phyloP scores from a whole-genome alignment of 2,329 filamentous ascomycete species.

The Penicillium nordicum region DNA sequence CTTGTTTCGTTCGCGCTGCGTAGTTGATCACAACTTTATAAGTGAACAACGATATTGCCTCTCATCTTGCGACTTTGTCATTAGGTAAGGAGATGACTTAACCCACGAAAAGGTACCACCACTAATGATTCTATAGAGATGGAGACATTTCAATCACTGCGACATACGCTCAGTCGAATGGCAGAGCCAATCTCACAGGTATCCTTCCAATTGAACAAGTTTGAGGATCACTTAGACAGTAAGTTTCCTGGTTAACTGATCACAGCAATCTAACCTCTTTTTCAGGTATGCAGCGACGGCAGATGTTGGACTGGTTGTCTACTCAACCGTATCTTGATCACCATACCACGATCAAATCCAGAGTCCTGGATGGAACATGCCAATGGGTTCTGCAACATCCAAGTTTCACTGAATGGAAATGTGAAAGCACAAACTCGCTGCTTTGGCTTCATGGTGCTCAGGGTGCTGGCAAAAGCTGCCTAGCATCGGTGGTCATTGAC shows the following conservation, averaged over 20 bases:
- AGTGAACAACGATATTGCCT: not conserved
- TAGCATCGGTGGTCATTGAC: not conserved
- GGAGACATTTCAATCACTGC: not conserved
- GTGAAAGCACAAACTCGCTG: not conserved
- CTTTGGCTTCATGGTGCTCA: not conserved
- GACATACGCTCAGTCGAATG: not conserved
- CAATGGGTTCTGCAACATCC: not conserved
- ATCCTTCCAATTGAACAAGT: not conserved
- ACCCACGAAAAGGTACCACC: not conserved
- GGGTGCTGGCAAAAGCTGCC: not conserved
- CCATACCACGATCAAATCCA: not conserved
- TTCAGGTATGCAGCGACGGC: not conserved
- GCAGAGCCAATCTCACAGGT: not conserved
- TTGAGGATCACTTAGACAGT: not conserved
- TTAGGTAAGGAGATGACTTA: not conserved
- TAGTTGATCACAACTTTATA: not conserved
- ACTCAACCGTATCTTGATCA: not conserved
- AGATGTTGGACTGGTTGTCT: not conserved
- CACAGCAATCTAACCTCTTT: not conserved
- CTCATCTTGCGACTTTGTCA: not conserved
- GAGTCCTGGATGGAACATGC: not conserved
- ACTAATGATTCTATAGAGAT: not conserved
- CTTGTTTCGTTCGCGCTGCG: no score
- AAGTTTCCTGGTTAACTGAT: not conserved
- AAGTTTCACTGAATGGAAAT: not conserved